Base-by-base conservation (phyloP, 345 rosid genomes). In the Viola odorata region DNA sequence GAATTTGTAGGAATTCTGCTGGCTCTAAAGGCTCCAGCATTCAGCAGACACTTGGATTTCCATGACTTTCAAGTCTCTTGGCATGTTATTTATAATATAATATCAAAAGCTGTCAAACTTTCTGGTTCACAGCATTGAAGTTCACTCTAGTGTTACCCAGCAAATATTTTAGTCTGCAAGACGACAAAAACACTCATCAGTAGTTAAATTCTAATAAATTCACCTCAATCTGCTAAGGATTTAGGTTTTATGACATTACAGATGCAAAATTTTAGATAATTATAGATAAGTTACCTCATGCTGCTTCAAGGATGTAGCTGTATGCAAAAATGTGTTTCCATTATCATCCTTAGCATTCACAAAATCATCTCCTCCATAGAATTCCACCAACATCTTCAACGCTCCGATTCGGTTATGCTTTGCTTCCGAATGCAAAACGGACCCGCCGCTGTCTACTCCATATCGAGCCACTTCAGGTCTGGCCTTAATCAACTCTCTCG, bases 101-200 rank as follows among this genome's bases (percentile, higher is more conserved):
- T n/a, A n/a, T 12, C 17, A 23, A 57, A 40, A 36, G 60, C 48
- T 3, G 36, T 57, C 4, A 57, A 39, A n/a, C 60, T n/a, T 41
- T 56, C 10, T 13, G 6, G 41, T 56, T 56, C 16, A n/a, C 60
- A 0, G 47, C 60, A 57, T 57, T 40, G 7, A 57, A 45, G 13
- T 39, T 47, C 50, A 47, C 50, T 47, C 13, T 47, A n/a, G 45
- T 57, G 37, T 47, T 14, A 15, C 45, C 41, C 7, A 57, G 15
- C 47, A 57, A 16, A 39, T 57, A 57, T 13, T 41, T 57, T 41
- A 3, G 60, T 40, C 60, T 57, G 60, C 37, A 40, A 39, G n/a
- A 9, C 5, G 4, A 47, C 5, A 47, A n/a, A 47, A 9, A 11
- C 11, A 47, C 9, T 12, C 32, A 23, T 23, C 32, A 23, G 32